Conservation (phyloP, 257 asterid genomes). For the Nyctanthes arbortristis region DNA sequence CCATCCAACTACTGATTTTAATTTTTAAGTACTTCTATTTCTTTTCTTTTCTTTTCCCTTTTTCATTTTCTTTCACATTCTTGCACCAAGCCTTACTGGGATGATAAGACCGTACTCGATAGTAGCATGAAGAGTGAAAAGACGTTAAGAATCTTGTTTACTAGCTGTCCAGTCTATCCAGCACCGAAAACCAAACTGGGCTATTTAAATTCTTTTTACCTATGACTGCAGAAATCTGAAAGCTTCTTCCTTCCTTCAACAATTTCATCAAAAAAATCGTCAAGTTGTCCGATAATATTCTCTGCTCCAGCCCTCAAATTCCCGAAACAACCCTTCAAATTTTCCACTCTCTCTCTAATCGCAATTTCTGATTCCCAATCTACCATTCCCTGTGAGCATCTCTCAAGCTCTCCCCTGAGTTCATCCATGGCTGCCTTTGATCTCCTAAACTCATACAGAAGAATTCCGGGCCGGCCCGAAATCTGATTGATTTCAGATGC, state of each 20-base stretch:
- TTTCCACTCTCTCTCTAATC: conserved; percentile 68
- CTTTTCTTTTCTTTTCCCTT: neutral
- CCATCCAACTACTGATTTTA: conserved; percentile 37
- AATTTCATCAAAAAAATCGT: conserved; percentile 93
- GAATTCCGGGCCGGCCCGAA: conserved; percentile 52
- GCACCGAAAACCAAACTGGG: too few relatives aligned
- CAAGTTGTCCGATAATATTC: conserved; percentile 73
- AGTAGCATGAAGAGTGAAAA: too few relatives aligned
- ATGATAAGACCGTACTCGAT: too few relatives aligned
- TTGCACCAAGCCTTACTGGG: too few relatives aligned
- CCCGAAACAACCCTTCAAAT: conserved; percentile 61
- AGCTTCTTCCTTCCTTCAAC: conserved; percentile 95
- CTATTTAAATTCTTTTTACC: conserved; percentile 41
- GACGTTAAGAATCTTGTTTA: too few relatives aligned
- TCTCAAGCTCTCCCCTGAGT: conserved; percentile 74
- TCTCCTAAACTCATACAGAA: conserved; percentile 65
- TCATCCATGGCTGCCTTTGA: conserved; percentile 73
- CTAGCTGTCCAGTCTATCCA: too few relatives aligned
- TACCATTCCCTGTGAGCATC: conserved; percentile 49
- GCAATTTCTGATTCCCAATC: conserved; percentile 73
- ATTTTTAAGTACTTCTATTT: conserved; percentile 27
- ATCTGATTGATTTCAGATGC: conserved; percentile 51
- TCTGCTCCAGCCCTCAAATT: conserved; percentile 71
- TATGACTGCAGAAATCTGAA: conserved; percentile 85
- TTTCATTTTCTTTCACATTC: conserved; percentile 2